Conservation (phyloP, 2,329 filamentous ascomycete species). For the Ampelomyces quisqualis region DNA sequence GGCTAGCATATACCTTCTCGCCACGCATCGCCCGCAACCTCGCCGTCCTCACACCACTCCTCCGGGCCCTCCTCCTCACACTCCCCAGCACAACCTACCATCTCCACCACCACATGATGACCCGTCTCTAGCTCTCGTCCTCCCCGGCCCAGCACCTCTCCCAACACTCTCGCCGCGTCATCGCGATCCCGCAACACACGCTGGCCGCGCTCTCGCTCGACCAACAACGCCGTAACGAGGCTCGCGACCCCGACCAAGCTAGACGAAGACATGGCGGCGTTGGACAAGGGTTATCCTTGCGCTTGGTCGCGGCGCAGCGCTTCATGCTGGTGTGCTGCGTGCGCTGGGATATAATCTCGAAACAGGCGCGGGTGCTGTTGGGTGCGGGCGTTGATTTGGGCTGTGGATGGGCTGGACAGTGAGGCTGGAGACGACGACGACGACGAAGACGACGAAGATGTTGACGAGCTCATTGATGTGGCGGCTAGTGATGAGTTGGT, state of each 20-base stretch:
- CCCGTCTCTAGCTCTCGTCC: too few relatives aligned
- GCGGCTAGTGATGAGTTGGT: background rate
- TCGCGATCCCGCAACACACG: too few relatives aligned
- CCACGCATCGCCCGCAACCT: background rate
- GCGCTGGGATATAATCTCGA: background rate
- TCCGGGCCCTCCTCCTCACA: background rate
- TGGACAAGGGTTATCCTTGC: too few relatives aligned
- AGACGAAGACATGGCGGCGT: background rate
- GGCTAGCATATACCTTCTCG: background rate
- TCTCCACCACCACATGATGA: too few relatives aligned
- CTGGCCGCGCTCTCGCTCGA: too few relatives aligned
- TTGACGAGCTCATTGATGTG: background rate
- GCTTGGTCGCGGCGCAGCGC: too few relatives aligned
- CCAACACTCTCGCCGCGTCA: too few relatives aligned
- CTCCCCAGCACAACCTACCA: background rate
- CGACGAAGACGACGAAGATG: background rate
- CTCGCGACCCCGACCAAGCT: background rate
- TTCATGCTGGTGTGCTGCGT: background rate
- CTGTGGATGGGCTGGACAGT: background rate
- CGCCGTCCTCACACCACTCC: background rate
- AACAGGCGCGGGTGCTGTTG: background rate
- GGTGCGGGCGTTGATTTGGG: background rate
- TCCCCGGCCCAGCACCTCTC: background rate
- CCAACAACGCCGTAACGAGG: too few relatives aligned
- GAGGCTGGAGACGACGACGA: background rate